Conservation (phyloP, 1,139 yeast species). For the Nakaseomyces glabratus region DNA sequence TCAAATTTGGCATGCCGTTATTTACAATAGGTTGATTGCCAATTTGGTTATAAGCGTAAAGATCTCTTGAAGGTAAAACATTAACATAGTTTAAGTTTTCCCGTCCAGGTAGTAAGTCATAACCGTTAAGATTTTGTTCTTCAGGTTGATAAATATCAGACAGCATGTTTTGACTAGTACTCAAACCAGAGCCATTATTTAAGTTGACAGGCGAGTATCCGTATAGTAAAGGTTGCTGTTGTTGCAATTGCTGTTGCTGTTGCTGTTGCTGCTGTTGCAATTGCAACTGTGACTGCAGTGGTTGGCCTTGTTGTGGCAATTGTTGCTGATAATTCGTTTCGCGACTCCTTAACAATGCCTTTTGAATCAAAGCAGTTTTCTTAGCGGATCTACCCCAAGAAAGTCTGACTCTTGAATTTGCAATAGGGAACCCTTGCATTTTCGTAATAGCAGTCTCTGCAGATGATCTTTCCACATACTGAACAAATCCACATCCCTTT, state of each 20-base stretch:
- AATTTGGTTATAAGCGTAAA: slow-evolving; percentile 6
- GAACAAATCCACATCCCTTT: slow-evolving; percentile 65
- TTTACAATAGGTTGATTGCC: slow-evolving; percentile 10
- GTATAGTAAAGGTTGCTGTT: slow-evolving; percentile 12
- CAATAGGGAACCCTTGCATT: slow-evolving; percentile 67
- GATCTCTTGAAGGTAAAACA: slow-evolving; percentile 14
- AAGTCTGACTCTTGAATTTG: slow-evolving; percentile 56
- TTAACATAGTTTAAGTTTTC: slow-evolving; percentile 9
- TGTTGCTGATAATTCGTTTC: slow-evolving; percentile 2
- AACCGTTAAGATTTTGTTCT: slow-evolving; percentile 1
- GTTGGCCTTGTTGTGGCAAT: slow-evolving; percentile 2
- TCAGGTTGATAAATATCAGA: slow-evolving; percentile 4
- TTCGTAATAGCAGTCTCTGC: slow-evolving; percentile 65
- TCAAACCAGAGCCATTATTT: slow-evolving; percentile 6
- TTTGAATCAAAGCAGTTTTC: slow-evolving; percentile 13
- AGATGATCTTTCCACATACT: slow-evolving; percentile 51
- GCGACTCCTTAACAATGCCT: slow-evolving; percentile 12
- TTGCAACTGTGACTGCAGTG: slow-evolving; percentile 7
- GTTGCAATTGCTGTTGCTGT: slow-evolving; percentile 9
- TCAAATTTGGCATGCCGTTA: slow-evolving; percentile 9
- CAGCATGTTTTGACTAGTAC: slow-evolving; percentile 8
- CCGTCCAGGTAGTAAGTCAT: slow-evolving; percentile 13
- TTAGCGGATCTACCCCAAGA: slow-evolving; percentile 55
- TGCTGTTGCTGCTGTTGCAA: slow-evolving; percentile 8
- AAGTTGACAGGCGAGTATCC: slow-evolving; percentile 7